These are phyloP conservation scores for Sicyos edulis DNA, from an alignment of 306 rosid genomes.

Conservation along the genomic window DNA sequence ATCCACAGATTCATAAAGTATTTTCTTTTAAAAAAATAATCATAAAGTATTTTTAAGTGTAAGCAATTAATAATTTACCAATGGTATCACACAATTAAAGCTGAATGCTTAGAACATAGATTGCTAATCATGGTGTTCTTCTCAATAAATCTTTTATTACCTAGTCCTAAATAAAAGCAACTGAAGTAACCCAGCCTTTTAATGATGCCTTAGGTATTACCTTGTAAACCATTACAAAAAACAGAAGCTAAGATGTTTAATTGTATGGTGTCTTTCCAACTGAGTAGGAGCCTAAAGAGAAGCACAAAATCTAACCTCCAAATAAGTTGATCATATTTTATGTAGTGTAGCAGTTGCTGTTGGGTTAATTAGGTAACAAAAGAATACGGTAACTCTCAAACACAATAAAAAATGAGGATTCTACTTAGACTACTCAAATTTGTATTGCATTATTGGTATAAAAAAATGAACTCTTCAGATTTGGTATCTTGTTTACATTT, in stretches of 20 bases:
- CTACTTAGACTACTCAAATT: neutral
- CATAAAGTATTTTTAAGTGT: slow-evolving; percentile 2
- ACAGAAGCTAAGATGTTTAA: neutral
- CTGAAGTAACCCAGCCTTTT: neutral
- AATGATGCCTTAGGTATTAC: neutral
- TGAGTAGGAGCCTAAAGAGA: neutral
- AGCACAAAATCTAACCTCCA: neutral
- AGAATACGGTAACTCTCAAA: neutral
- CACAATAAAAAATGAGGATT: neutral
- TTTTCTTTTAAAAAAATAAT: neutral
- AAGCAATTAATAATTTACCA: neutral
- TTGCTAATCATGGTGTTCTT: neutral
- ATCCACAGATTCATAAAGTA: slow-evolving; percentile 1
- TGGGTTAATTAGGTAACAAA: neutral
- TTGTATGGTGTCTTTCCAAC: neutral
- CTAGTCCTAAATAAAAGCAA: neutral
- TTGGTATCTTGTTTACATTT: neutral
- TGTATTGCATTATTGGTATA: neutral
- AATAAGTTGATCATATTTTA: neutral
- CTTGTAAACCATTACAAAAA: neutral
- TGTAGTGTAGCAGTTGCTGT: neutral
- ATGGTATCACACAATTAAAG: too few species aligned
- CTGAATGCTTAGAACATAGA: too few species aligned
- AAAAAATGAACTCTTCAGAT: neutral
- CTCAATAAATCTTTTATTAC: neutral